A percentile compares a stretch with the other conserved stretches of the same genome.
Conservation (phyloP, 2,329 filamentous ascomycete species). For the Biscogniauxia sp. region DNA sequence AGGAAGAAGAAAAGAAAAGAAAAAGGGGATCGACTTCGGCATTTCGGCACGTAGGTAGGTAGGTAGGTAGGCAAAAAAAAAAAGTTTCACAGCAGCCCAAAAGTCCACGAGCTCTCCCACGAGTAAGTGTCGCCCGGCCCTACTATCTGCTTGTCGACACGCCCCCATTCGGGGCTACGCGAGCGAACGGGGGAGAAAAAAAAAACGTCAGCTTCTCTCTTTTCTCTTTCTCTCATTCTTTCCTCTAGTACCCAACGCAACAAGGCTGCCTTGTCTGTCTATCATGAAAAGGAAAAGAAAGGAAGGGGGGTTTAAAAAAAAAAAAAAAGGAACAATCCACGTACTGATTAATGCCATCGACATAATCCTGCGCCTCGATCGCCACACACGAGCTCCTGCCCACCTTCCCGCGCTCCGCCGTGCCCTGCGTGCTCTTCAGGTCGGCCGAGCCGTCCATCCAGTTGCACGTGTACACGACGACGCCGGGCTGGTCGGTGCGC, state of each 20-base stretch:
- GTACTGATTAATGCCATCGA: conserved; percentile 71
- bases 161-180: conserved; percentile 43
- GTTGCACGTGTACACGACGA: conserved; percentile 70
- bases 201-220: conserved; percentile 14
- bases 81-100: conserved; percentile 28
- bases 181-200: not conserved
- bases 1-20: too few relatives aligned
- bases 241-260: too few relatives aligned
- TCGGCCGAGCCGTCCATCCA: conserved; percentile 50
- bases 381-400: conserved; percentile 68
- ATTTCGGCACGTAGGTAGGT: not conserved
- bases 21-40: too few relatives aligned
- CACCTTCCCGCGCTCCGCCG: conserved; percentile 41
- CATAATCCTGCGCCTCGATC: conserved; percentile 75
- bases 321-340: conserved; percentile 15
- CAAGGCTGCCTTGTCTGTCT: too few relatives aligned
- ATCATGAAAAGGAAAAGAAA: too few relatives aligned
- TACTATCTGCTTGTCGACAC: conserved; percentile 39
- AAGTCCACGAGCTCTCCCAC: conserved; percentile 46
- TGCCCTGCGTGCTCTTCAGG: conserved; percentile 60
- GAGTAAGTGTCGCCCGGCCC: conserved; percentile 40
- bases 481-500: conserved; percentile 66
- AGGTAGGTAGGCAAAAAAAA: not conserved
- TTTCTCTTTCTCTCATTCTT: not conserved
- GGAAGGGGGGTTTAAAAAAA: not conserved